A percentile compares a stretch with the other conserved stretches of the same genome.
These are phyloP conservation scores for Xanthoconium stramineum DNA, from an alignment of 768 basidiomycete genomes.

Conservation along the genomic window DNA sequence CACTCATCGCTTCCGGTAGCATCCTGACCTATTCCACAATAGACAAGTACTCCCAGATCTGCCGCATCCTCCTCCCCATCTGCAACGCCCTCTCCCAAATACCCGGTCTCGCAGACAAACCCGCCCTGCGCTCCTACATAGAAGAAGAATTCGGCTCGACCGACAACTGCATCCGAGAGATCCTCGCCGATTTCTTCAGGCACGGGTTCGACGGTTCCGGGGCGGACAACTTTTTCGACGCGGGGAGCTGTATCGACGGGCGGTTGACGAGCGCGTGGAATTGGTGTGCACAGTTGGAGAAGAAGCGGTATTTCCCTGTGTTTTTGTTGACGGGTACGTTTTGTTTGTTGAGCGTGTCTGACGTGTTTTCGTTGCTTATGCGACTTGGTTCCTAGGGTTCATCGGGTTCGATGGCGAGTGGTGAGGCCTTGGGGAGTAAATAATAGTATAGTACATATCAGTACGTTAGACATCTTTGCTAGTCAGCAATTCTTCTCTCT, in stretches of 20 bases:
- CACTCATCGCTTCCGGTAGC: background rate
- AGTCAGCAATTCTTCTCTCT: background rate
- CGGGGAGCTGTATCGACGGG: slow-evolving; percentile 81
- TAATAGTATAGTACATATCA: too few species aligned
- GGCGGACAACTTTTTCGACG: slow-evolving; percentile 90
- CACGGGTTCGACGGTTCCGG: slow-evolving; percentile 89
- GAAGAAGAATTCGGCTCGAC: slow-evolving; percentile 79
- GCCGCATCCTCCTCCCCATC: slow-evolving; percentile 84
- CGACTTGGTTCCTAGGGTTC: slow-evolving; percentile 49
- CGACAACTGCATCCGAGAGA: slow-evolving; percentile 66
- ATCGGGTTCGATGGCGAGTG: slow-evolving; percentile 85
- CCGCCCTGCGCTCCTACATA: slow-evolving; percentile 70
- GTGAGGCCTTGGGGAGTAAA: slow-evolving; percentile 37
- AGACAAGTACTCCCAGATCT: slow-evolving; percentile 91
- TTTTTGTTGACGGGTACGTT: slow-evolving; percentile 71
- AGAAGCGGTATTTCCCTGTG: slow-evolving; percentile 79
- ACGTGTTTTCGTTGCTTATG: background rate
- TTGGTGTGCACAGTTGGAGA: slow-evolving; percentile 84
- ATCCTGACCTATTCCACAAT: background rate
- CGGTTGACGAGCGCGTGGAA: slow-evolving; percentile 89
- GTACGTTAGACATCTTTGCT: too few species aligned
- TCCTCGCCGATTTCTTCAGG: slow-evolving; percentile 80
- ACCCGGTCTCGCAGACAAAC: slow-evolving; percentile 59
- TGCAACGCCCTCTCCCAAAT: slow-evolving; percentile 80
- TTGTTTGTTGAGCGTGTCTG: background rate